A percentile compares a stretch with the other conserved stretches of the same genome.
Evolutionary conservation across 306 rosid species (phyloP).

Genomic region (Gastrolobium bilobum): DNA sequence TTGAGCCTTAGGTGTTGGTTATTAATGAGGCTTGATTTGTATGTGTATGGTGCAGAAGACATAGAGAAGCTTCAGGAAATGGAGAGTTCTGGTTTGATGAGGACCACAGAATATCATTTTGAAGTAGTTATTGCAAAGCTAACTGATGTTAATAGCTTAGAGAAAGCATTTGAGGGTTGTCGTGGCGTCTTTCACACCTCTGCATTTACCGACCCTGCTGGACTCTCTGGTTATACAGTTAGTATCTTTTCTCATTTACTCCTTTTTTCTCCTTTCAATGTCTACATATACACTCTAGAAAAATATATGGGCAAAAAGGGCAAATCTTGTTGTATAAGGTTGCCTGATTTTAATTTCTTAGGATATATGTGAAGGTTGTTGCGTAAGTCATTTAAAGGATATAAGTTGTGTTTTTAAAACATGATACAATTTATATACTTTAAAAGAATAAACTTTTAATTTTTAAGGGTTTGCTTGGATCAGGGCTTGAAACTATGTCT

Average conservation of each 20-base stretch:
- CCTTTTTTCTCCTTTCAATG: not conserved
- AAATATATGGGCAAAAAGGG: too few relatives aligned
- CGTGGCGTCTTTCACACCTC: constrained; percentile 88
- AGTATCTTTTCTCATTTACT: constrained; percentile 37
- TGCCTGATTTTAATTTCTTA: too few relatives aligned
- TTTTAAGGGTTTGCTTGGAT: too few relatives aligned
- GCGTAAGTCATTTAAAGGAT: too few relatives aligned
- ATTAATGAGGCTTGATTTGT: not conserved
- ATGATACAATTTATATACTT: too few relatives aligned
- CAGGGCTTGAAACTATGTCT: too few relatives aligned
- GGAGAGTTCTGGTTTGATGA: constrained; percentile 47
- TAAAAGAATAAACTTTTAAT: too few relatives aligned
- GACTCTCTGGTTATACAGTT: constrained; percentile 92
- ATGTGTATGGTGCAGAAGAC: constrained; percentile 68
- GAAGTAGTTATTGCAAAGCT: constrained; percentile 62
- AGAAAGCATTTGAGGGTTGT: constrained; percentile 78
- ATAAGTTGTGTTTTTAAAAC: too few relatives aligned
- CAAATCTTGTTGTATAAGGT: too few relatives aligned
- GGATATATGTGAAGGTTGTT: too few relatives aligned
- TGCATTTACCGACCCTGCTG: constrained; percentile 82
- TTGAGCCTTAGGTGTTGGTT: not conserved
- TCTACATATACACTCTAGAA: not conserved
- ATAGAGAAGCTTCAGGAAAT: constrained; percentile 65
- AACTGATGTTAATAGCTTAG: constrained; percentile 57
- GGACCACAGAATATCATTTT: not conserved